Conservation (phyloP, 306 rosid species). For the Myrica gale region DNA sequence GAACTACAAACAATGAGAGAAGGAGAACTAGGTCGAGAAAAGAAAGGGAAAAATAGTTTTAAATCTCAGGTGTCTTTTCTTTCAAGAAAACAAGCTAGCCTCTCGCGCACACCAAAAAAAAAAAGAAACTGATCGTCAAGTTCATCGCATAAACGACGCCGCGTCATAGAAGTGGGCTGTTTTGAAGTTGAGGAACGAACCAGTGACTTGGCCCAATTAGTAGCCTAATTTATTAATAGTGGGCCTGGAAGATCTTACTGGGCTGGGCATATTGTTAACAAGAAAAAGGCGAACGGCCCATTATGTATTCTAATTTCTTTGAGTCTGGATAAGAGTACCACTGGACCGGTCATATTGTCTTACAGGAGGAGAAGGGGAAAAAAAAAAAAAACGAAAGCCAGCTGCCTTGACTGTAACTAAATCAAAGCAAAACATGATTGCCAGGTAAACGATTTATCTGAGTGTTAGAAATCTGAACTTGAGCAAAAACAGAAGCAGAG, state of each 20-base stretch:
- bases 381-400: no score
- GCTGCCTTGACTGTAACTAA: no score
- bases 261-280: background rate
- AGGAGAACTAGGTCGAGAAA: slow-evolving; percentile 25
- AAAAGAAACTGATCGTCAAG: no score
- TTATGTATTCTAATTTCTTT: no score
- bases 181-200: background rate
- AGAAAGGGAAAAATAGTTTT: no score
- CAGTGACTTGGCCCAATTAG: background rate
- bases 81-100: slow-evolving; percentile 34
- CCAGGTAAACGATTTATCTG: no score
- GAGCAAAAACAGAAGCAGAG: background rate
- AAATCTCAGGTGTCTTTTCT: slow-evolving; percentile 51
- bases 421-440: no score
- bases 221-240: background rate
- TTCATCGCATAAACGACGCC: slow-evolving; percentile 12
- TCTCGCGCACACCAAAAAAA: no score
- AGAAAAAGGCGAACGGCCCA: no score
- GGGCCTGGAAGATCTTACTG: background rate
- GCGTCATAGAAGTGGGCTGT: background rate
- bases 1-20: slow-evolving; percentile 17
- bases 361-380: no score
- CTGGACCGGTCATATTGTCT: no score
- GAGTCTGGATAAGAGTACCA: no score
- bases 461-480: background rate